Base-by-base conservation (phyloP, 1,139 yeast species). In the Eremothecium cymbalariae region DNA sequence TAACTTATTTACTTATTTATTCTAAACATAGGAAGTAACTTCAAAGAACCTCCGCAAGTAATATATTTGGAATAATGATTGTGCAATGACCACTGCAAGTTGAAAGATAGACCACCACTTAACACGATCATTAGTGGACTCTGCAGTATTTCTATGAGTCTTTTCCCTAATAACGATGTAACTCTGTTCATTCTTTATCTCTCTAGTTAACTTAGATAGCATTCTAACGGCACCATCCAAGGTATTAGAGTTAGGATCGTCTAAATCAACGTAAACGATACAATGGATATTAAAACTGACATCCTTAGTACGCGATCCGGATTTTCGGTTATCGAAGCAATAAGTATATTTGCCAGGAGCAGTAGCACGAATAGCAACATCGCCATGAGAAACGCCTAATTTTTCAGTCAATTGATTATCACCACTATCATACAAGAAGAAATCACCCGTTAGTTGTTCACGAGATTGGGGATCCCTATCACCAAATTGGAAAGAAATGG, bases 101-200 rank as follows among this genome's bases (percentile, higher is more conserved):
- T 90, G 98, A 70, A 88, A 82, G 25, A 84, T 71, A 18, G 95
- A 83, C 98, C 98, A 90, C 86, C 94, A 90, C 64, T 90, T 90
- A 51, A 90, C 97, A 57, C 98, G 77, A 38, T 94, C 80, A 63
- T 90, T 90, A 34, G 98, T 90, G 18, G 94, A 81, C 64, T 90
- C 98, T 6, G 98, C 97, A 12, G 98, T 90, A 65, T 90, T 90
- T 72, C 98, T 82, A 63, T 90, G 98, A 21, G 94, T 83, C 65
- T 97, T 79, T 64, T 90, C 98, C 64, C 98, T 79, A 43, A 90
- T 86, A 32, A 86, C 94, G 53, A 90, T 79, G 64, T 90, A 90
- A 47, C 85, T 75, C 57, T 81, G 93, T 64, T 90, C 98, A 48
- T 88, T 93, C 63, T 81, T 82, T 43, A 90, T 86, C 52, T 85